Conservation (phyloP, 1,139 yeast genomes). For the Lizanozyma gosingica region DNA sequence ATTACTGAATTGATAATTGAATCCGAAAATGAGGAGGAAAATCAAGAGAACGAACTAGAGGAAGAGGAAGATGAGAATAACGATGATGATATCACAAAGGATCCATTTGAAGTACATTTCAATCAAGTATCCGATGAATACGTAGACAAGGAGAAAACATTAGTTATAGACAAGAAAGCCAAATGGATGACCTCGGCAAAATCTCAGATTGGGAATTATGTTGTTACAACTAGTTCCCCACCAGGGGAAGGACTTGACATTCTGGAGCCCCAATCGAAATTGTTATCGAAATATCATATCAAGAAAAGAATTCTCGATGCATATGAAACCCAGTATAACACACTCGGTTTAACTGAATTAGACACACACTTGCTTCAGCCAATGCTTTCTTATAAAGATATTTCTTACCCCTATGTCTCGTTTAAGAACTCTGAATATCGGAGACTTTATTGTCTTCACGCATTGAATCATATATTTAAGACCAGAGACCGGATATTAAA, state of each 20-base stretch:
- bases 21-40: constrained; percentile 21
- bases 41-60: constrained; percentile 23
- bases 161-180: constrained; percentile 10
- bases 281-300: constrained; percentile 10
- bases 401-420: constrained; percentile 47
- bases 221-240: constrained; percentile 20
- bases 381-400: constrained; percentile 65
- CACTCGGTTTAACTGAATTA: constrained; percentile 9
- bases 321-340: constrained; percentile 12
- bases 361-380: constrained; percentile 40
- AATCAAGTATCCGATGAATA: constrained; percentile 40
- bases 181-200: constrained; percentile 22
- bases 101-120: constrained; percentile 74
- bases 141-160: constrained; percentile 24
- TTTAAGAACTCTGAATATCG: constrained; percentile 42
- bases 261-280: background rate
- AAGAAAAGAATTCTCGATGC: constrained; percentile 26
- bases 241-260: constrained; percentile 17
- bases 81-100: constrained; percentile 26
- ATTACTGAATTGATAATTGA: constrained; percentile 25
- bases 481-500: constrained; percentile 77
- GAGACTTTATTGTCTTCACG: constrained; percentile 61
- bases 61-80: constrained; percentile 20
- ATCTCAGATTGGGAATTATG: constrained; percentile 13
- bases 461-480: constrained; percentile 73